Evolutionary conservation across 164 flowering plant genomes (phyloP).

Genomic region (Litsea cubeba): DNA sequence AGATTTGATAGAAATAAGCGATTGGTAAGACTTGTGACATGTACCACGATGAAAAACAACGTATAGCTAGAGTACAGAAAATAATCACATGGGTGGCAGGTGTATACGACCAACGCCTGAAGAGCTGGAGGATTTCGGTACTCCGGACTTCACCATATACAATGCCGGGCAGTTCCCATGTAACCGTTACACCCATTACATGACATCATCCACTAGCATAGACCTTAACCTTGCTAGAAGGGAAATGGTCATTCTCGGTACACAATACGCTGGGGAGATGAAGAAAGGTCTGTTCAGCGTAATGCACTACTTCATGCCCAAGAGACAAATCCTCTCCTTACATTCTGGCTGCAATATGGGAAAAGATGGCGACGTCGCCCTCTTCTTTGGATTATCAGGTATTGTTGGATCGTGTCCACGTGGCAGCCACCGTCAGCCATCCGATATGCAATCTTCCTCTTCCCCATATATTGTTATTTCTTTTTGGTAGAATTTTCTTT

Average conservation of each 20-base stretch:
- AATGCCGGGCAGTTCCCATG: slow-evolving; percentile 99
- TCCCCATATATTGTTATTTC: not conserved
- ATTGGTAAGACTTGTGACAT: not conserved
- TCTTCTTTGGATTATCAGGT: slow-evolving; percentile 99
- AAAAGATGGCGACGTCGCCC: slow-evolving; percentile 94
- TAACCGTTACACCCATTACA: slow-evolving; percentile 96
- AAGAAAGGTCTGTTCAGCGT: slow-evolving; percentile 96
- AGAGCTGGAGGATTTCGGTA: slow-evolving; percentile 96
- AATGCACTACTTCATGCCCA: slow-evolving; percentile 99
- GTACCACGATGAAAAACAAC: not conserved
- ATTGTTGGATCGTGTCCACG: slow-evolving; percentile 23
- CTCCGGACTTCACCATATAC: slow-evolving; percentile 99
- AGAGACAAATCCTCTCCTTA: slow-evolving; percentile 85
- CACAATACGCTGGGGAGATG: slow-evolving; percentile 99
- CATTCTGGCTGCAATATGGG: slow-evolving; percentile 99
- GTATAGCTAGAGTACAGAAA: slow-evolving; percentile 32
- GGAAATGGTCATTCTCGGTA: slow-evolving; percentile 99
- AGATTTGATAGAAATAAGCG: not conserved
- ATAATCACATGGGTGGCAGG: slow-evolving; percentile 73
- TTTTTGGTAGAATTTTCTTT: not conserved
- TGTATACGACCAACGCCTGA: slow-evolving; percentile 98
- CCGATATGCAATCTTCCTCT: slow-evolving; percentile 19
- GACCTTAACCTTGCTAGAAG: slow-evolving; percentile 84
- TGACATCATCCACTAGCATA: slow-evolving; percentile 99
- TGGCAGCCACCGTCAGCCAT: slow-evolving; percentile 5